Evolutionary conservation across 208 protist genomes (phyloP).

Genomic region (Acanthamoeba healyi): DNA sequence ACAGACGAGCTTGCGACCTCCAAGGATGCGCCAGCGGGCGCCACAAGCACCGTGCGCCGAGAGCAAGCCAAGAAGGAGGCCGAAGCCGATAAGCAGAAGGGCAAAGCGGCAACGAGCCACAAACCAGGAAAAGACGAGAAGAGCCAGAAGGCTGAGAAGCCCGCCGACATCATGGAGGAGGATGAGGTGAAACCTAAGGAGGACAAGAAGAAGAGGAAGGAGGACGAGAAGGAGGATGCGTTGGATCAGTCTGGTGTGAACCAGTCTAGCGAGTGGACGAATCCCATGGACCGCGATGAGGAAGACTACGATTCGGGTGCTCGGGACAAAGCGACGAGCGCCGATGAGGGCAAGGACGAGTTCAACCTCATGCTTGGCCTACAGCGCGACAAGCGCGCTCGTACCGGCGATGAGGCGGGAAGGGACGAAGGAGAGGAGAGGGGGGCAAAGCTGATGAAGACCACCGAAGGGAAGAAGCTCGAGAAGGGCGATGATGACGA

Average conservation of each 20-base stretch:
- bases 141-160: background rate
- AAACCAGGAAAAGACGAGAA: background rate
- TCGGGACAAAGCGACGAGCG: background rate
- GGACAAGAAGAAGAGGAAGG: background rate
- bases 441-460: background rate
- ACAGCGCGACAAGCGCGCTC: background rate
- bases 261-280: background rate
- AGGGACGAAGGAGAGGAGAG: background rate
- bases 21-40: background rate
- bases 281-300: background rate
- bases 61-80: background rate
- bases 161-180: background rate
- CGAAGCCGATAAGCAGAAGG: background rate
- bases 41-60: background rate
- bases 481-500: background rate
- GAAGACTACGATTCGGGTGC: no score
- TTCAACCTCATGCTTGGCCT: background rate
- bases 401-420: background rate
- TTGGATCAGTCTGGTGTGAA: slow-evolving; percentile 16
- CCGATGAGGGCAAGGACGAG: background rate
- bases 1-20: background rate
- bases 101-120: no score
- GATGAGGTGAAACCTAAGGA: background rate
- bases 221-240: background rate
- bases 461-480: background rate